Evolutionary conservation across 371 early-diverging fungal genomes (phyloP).

Genomic region (Rhizomucor pusillus): DNA sequence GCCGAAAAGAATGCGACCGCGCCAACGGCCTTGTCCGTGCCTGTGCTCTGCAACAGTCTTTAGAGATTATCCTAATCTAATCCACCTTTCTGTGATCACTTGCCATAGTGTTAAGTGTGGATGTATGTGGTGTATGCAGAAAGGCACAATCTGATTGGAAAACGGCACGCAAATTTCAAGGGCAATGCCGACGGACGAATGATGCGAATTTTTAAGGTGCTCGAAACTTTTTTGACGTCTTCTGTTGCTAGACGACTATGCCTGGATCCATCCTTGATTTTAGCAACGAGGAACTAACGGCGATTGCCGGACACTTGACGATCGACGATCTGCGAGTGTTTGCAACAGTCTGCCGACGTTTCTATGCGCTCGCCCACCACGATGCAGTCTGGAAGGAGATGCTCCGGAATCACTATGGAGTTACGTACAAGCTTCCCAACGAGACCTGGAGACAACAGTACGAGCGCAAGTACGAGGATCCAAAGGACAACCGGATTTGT

Average conservation of each 20-base stretch:
- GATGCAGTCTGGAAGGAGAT: conserved; percentile 44
- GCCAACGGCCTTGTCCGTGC: conserved; percentile 81
- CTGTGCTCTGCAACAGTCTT: conserved; percentile 17
- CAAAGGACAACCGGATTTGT: conserved; percentile 34
- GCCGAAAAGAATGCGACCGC: conserved; percentile 69
- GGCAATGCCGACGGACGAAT: no score
- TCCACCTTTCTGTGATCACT: no score
- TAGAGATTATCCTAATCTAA: no score
- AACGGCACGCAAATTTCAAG: no score
- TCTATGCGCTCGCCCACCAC: conserved; percentile 26
- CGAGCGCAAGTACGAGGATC: conserved; percentile 29
- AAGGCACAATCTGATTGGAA: no score
- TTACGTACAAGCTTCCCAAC: conserved; percentile 38
- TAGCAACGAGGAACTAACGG: conserved; percentile 35
- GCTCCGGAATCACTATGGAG: conserved; percentile 34
- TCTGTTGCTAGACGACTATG: no score
- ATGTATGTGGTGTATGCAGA: no score
- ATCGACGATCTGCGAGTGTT: conserved; percentile 24
- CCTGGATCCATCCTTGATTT: conserved; percentile 12
- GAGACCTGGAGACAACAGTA: conserved; percentile 43
- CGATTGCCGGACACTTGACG: conserved; percentile 35
- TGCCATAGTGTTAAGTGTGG: no score
- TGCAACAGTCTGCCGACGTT: conserved; percentile 29
- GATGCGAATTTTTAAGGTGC: no score
- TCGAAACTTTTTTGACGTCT: no score